Conservation (phyloP, 257 asterid species). For the Rehmannia glutinosa region DNA sequence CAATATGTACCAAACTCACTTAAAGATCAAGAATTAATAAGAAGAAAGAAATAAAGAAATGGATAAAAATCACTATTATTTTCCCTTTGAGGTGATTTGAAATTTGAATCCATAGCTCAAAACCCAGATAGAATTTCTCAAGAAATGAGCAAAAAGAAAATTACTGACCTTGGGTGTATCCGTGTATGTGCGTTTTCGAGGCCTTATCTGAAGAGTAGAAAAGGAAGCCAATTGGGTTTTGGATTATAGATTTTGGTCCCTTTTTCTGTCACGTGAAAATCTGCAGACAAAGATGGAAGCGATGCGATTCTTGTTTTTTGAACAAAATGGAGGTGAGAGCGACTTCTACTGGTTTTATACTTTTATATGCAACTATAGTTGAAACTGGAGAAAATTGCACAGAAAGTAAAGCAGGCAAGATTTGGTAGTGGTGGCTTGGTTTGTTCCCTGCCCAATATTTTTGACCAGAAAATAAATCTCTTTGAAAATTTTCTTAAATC, state of each 20-base stretch:
- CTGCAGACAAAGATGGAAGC: constrained; percentile 12
- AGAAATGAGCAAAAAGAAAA: neutral
- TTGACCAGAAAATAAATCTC: too few species aligned
- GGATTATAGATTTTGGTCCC: constrained; percentile 11
- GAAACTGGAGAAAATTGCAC: constrained; percentile 11
- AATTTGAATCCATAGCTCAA: neutral
- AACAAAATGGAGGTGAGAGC: neutral
- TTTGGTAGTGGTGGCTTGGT: constrained; percentile 6
- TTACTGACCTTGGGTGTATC: constrained; percentile 11
- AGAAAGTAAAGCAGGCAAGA: neutral
- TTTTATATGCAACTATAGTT: neutral
- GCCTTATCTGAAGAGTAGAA: constrained; percentile 25
- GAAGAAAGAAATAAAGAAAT: neutral
- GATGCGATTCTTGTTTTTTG: neutral
- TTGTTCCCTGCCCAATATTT: too few species aligned
- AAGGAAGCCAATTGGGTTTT: neutral
- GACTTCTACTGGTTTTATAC: neutral
- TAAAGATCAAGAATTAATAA: too few species aligned
- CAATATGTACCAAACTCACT: too few species aligned
- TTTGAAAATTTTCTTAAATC: too few species aligned
- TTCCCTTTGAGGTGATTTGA: neutral
- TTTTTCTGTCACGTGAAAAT: constrained; percentile 21
- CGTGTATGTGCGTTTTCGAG: neutral
- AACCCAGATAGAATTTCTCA: constrained; percentile 7
- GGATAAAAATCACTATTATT: neutral